Base-by-base conservation (phyloP, 331 rosid genomes). In the Acacia pycnantha region DNA sequence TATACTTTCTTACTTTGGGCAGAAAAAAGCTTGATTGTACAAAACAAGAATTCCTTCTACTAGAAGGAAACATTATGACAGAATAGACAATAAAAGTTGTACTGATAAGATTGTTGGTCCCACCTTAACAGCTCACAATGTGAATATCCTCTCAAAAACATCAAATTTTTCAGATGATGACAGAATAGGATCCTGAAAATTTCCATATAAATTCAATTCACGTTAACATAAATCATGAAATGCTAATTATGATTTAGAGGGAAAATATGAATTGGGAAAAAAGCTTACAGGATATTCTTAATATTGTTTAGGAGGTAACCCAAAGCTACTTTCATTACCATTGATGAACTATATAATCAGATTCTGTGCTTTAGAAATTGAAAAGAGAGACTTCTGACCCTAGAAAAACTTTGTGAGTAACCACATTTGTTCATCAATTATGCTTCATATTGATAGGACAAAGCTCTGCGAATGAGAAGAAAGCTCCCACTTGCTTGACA, bases 131-230 rank as follows among this genome's bases (percentile, higher is more conserved):
- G 79, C 44, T 83, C 78, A 92, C 85, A 90, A 53, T 31, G 67
- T 19, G 79, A 92, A 89, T 66, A 5, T 72, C 77, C 43, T 84
- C 43, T 6, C 1, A 74, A 83, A 27, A 65, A 92, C 87, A 27
- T 89, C 88, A 78, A 94, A 89, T 68, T 0, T 51, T 72, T 82
- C 75, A 8, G 97, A 92, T 29, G 98, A 89, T 19, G 97, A 92
- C 31, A 92, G 79, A 65, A 87, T 69, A 71, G 94, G 90, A 70
- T 84, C 89, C 94, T 92, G 94, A 91, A 85, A 53, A 11, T 46
- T 11, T 46, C 76, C 59, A 72, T 8, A 37, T 50, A 50, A 47
- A 79, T 27, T 41, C 35, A 81, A 47, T 61, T 40, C 82, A 53
- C 40, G 24, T 33, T 21, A 74, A 59, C 6, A 48, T 19, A 47